Evolutionary conservation across 2,329 filamentous ascomycete species (phyloP).

Genomic region (Penicillium brevicompactum): DNA sequence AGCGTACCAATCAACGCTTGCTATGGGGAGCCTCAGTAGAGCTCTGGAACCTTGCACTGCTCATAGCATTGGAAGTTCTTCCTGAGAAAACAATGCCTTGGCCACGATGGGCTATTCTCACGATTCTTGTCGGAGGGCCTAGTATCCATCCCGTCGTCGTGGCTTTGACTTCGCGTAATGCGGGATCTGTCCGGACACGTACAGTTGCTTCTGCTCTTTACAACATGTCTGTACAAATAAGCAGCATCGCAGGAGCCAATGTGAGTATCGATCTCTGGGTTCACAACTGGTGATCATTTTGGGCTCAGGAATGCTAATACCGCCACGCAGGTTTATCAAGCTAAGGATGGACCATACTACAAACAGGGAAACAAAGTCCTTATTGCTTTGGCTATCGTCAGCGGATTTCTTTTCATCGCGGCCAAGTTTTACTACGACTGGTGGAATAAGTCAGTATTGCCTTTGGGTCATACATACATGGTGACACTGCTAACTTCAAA

Average conservation of each 20-base stretch:
- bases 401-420: background rate
- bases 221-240: constrained; percentile 43
- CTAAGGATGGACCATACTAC: constrained; percentile 1
- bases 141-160: constrained; percentile 56
- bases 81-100: constrained; percentile 50
- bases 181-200: constrained; percentile 38
- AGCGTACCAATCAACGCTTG: constrained; percentile 55
- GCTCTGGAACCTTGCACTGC: constrained; percentile 27
- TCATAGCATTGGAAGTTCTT: constrained; percentile 52
- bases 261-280: background rate
- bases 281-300: too few species aligned
- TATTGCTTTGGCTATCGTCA: background rate
- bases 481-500: constrained; percentile 17
- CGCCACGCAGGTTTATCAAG: background rate
- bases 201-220: constrained; percentile 42
- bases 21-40: constrained; percentile 53
- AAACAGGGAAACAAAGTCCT: background rate
- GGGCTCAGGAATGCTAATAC: background rate
- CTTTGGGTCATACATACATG: background rate
- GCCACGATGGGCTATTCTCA: constrained; percentile 53
- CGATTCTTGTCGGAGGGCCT: constrained; percentile 54
- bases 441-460: background rate
- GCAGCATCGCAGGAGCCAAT: constrained; percentile 22
- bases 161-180: constrained; percentile 37
- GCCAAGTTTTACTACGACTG: background rate